A percentile compares a stretch with the other conserved stretches of the same genome.
These are phyloP conservation scores for Ustulina deusta DNA, from an alignment of 2,329 filamentous ascomycete species.

Conservation along the genomic window DNA sequence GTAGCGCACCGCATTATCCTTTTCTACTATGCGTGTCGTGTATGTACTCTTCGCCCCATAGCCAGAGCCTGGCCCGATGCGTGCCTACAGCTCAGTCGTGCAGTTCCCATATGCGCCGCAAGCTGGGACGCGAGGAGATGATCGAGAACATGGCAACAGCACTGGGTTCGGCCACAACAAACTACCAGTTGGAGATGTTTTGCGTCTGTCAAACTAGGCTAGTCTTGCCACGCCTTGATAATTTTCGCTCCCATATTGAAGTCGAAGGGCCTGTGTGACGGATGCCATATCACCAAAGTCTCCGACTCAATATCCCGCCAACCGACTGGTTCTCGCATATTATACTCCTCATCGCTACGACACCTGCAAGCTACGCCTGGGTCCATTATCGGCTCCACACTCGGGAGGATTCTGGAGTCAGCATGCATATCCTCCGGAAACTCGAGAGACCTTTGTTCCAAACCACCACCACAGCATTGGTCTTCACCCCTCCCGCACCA, in stretches of 20 bases:
- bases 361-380: conserved; percentile 19
- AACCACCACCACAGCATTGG: neutral
- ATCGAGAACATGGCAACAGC: neutral
- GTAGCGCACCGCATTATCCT: neutral
- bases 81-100: neutral
- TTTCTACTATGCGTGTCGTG: neutral
- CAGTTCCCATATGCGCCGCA: neutral
- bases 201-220: neutral
- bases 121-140: neutral
- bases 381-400: conserved; percentile 21
- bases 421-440: conserved; percentile 20
- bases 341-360: neutral
- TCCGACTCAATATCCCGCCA: neutral
- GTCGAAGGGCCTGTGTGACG: neutral
- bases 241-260: neutral
- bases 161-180: neutral
- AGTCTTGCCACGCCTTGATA: neutral
- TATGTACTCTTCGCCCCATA: neutral
- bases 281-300: neutral
- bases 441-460: neutral
- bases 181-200: neutral
- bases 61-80: neutral
- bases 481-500: neutral
- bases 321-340: conserved; percentile 1
- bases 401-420: conserved; percentile 28